Evolutionary conservation across 2,329 filamentous ascomycete species (phyloP).

Genomic region (Coniochaeta ligniaria): DNA sequence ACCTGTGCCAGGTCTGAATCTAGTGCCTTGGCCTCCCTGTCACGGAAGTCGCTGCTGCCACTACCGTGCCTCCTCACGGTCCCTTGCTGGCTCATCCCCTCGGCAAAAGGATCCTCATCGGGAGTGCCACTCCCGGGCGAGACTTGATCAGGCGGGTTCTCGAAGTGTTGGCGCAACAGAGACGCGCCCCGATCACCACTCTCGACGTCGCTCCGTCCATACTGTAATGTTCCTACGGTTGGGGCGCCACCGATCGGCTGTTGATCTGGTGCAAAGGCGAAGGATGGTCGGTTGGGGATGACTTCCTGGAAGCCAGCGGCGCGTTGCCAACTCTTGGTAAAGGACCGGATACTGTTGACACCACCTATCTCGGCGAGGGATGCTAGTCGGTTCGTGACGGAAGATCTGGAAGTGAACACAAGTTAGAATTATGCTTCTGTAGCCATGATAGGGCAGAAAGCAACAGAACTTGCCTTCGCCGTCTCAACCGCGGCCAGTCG

Average conservation of each 20-base stretch:
- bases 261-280: constrained; percentile 57
- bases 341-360: constrained; percentile 90
- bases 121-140: constrained; percentile 7
- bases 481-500: constrained; percentile 19
- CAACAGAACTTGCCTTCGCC: constrained; percentile 25
- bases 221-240: constrained; percentile 21
- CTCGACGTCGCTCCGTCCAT: constrained; percentile 33
- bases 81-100: constrained; percentile 11
- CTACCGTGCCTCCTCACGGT: constrained; percentile 2
- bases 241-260: constrained; percentile 30
- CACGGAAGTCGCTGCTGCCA: constrained; percentile 23
- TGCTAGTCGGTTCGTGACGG: constrained; percentile 48
- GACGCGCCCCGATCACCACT: constrained; percentile 27
- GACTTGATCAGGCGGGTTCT: constrained; percentile 24
- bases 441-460: constrained; percentile 9
- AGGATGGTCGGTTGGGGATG: constrained; percentile 69
- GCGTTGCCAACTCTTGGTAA: constrained; percentile 86
- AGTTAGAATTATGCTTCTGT: background rate
- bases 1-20: constrained; percentile 33
- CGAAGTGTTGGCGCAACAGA: constrained; percentile 46
- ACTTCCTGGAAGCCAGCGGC: constrained; percentile 85
- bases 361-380: constrained; percentile 69
- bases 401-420: constrained; percentile 39
- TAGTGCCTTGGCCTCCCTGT: constrained; percentile 41
- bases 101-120: constrained; percentile 11